Conservation (phyloP, 495 filamentous ascomycete species). For the Neurospora sp. region DNA sequence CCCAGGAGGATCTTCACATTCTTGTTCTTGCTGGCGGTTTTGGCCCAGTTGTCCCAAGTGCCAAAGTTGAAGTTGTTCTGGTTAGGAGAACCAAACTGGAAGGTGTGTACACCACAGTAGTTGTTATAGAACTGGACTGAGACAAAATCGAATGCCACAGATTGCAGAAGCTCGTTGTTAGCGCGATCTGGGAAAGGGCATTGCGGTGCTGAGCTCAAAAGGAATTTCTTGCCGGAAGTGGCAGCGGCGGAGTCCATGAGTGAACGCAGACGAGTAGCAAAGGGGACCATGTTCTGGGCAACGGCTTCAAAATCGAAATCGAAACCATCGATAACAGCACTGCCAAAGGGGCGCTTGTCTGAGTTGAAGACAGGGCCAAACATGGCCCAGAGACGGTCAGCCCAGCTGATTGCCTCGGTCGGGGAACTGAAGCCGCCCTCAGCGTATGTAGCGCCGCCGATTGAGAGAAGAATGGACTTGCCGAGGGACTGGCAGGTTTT, state of each 20-base stretch:
- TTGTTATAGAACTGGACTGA: conserved; percentile 64
- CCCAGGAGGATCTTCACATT: conserved; percentile 58
- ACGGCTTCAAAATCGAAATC: conserved; percentile 56
- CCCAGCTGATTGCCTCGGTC: conserved; percentile 43
- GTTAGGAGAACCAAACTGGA: conserved; percentile 28
- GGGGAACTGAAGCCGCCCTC: conserved; percentile 51
- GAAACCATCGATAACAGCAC: conserved; percentile 58
- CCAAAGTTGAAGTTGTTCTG: conserved; percentile 59
- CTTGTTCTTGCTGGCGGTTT: conserved; percentile 47
- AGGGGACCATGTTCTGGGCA: conserved; percentile 40
- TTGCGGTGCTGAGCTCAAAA: conserved; percentile 57
- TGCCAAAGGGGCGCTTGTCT: conserved; percentile 52
- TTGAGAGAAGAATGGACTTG: conserved; percentile 58
- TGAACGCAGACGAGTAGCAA: conserved; percentile 44
- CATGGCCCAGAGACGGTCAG: conserved; percentile 53
- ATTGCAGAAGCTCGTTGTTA: conserved; percentile 46
- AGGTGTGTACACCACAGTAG: conserved; percentile 52
- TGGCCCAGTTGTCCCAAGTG: conserved; percentile 65
- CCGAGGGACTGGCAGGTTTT: conserved; percentile 50
- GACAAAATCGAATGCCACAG: conserved; percentile 51
- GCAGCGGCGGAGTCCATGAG: conserved; percentile 37
- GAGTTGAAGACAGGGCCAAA: conserved; percentile 44
- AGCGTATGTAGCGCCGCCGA: conserved; percentile 54
- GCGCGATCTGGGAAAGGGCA: conserved; percentile 56
- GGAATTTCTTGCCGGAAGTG: conserved; percentile 38